phyloP scores from a whole-genome alignment of 2,329 filamentous ascomycete genomes.

The Grosmannia serpens region DNA sequence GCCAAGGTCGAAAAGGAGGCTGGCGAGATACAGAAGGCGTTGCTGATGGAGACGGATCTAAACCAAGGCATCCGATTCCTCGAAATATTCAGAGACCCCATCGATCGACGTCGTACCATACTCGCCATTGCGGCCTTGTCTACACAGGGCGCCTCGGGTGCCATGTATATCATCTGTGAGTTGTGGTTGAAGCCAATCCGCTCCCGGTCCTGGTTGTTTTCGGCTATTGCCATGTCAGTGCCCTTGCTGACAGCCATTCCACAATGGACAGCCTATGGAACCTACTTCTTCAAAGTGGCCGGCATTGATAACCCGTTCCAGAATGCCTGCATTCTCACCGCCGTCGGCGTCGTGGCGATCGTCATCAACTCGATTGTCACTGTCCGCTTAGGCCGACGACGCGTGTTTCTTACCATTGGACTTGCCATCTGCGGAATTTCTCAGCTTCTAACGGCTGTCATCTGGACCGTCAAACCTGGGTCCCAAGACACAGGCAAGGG shows the following conservation, averaged over 20 bases:
- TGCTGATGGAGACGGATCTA: slow-evolving; percentile 22
- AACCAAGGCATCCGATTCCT: slow-evolving; percentile 24
- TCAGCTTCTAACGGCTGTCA: slow-evolving; percentile 40
- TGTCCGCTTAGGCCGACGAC: slow-evolving; percentile 39
- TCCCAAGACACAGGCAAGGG: slow-evolving; percentile 28
- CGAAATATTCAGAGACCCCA: slow-evolving; percentile 38
- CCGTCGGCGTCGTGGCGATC: slow-evolving; percentile 42
- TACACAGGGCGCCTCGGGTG: slow-evolving; percentile 40
- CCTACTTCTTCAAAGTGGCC: slow-evolving; percentile 51
- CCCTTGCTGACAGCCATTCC: background rate
- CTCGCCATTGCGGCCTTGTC: slow-evolving; percentile 35
- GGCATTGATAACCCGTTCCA: slow-evolving; percentile 42
- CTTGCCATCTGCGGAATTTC: slow-evolving; percentile 39
- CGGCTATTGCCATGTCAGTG: background rate
- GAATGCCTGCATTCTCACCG: slow-evolving; percentile 43
- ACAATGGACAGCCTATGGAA: slow-evolving; percentile 34
- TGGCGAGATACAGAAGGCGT: slow-evolving; percentile 24
- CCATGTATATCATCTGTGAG: slow-evolving; percentile 44
- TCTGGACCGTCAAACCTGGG: slow-evolving; percentile 33
- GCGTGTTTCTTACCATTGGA: slow-evolving; percentile 39
- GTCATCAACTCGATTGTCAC: slow-evolving; percentile 41
- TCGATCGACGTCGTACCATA: slow-evolving; percentile 38
- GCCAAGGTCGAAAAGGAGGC: slow-evolving; percentile 21
- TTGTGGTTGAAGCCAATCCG: background rate
- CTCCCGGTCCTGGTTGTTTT: background rate